These are phyloP conservation scores for Avena insularis DNA, from an alignment of 176 grass and related monocot genomes.

Conservation along the genomic window DNA sequence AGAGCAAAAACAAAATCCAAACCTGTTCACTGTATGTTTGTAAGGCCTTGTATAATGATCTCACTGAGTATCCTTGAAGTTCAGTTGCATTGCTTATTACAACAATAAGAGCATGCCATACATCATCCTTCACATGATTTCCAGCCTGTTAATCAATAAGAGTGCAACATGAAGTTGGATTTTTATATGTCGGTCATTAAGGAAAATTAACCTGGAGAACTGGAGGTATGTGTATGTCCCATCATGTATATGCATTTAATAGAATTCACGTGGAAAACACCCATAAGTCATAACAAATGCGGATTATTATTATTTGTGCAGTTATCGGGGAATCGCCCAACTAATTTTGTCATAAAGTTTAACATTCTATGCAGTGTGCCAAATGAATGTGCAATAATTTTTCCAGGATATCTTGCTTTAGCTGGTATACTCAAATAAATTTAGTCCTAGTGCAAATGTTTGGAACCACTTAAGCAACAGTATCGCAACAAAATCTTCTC, in stretches of 20 bases:
- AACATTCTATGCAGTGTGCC: not conserved
- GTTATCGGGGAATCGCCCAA: not conserved
- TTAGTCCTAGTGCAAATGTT: not conserved
- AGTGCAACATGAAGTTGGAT: slow-evolving; percentile 28
- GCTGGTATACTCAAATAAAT: not conserved
- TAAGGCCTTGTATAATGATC: slow-evolving; percentile 82
- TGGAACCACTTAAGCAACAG: slow-evolving; percentile 5
- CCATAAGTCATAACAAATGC: not conserved
- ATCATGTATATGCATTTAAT: slow-evolving; percentile 17
- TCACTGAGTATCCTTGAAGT: slow-evolving; percentile 96
- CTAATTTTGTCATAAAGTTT: slow-evolving; percentile 15
- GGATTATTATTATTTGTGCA: not conserved
- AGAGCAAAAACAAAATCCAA: slow-evolving; percentile 26
- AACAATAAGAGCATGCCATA: slow-evolving; percentile 91
- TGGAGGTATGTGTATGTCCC: not conserved
- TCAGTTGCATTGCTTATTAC: slow-evolving; percentile 91
- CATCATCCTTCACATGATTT: slow-evolving; percentile 92
- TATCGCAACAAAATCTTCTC: not conserved
- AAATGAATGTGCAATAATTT: not conserved
- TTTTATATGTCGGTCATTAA: slow-evolving; percentile 18
- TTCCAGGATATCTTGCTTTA: not conserved
- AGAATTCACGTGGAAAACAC: not conserved
- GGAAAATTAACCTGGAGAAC: slow-evolving; percentile 7
- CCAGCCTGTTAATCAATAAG: slow-evolving; percentile 68
- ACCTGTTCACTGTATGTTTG: slow-evolving; percentile 77